Conservation (phyloP, 2,329 filamentous ascomycete genomes). For the Dactylellina sp. region DNA sequence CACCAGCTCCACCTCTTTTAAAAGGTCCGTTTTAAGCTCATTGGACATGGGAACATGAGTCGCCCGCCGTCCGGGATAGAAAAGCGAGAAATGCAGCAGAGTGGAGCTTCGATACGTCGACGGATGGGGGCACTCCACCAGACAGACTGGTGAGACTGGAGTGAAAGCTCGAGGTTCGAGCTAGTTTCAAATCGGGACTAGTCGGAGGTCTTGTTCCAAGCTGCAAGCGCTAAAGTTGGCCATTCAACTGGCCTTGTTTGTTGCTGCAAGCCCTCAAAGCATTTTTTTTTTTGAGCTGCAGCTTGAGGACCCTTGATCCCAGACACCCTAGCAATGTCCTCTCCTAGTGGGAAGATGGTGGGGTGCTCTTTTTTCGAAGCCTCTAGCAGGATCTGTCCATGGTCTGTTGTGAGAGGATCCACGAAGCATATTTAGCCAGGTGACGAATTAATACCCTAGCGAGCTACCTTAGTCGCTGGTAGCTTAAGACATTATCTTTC, state of each 20-base stretch:
- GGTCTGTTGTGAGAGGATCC: slow-evolving; percentile 47
- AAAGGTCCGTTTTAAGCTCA: slow-evolving; percentile 42
- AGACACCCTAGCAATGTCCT: too few relatives aligned
- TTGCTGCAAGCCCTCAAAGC: slow-evolving; percentile 36
- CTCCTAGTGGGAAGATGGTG: slow-evolving; percentile 56
- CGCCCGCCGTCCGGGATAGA: slow-evolving; percentile 45
- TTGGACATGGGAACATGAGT: slow-evolving; percentile 39
- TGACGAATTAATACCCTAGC: slow-evolving; percentile 56
- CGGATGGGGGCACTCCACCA: slow-evolving; percentile 17
- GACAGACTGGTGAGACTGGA: slow-evolving; percentile 17
- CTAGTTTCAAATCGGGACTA: slow-evolving; percentile 43
- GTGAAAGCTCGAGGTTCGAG: slow-evolving; percentile 18
- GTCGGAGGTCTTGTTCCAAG: slow-evolving; percentile 21
- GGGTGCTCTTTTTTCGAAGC: slow-evolving; percentile 45
- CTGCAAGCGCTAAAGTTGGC: slow-evolving; percentile 50
- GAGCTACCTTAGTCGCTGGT: slow-evolving; percentile 24
- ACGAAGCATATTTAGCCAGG: slow-evolving; percentile 55
- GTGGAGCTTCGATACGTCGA: slow-evolving; percentile 31
- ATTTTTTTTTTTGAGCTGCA: slow-evolving; percentile 46
- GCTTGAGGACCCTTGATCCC: slow-evolving; percentile 55
- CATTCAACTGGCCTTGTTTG: slow-evolving; percentile 45
- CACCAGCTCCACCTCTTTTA: slow-evolving; percentile 44
- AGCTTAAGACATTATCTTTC: slow-evolving; percentile 35
- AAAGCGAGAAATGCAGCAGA: slow-evolving; percentile 50
- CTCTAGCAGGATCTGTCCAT: slow-evolving; percentile 37